Base-by-base conservation (phyloP, 768 basidiomycete species). In the Mycena kentingensis region DNA sequence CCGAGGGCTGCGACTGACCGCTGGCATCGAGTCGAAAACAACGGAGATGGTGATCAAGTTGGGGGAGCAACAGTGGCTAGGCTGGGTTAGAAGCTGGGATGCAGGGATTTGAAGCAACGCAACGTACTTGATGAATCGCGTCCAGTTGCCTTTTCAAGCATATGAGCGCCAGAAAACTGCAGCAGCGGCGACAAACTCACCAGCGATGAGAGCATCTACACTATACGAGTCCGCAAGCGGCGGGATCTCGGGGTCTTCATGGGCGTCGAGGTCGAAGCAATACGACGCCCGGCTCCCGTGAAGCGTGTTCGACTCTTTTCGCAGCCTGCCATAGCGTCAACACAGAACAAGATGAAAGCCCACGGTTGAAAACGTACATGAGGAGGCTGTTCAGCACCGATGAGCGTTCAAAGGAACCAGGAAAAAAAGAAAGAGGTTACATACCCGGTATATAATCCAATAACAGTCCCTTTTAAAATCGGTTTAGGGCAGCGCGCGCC, bases 401-500 rank as follows among this genome's bases (percentile, higher is more conserved):
- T 15, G 32, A 10, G 18, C 25, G 15, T 28, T 34, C 35, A 19
- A 25, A 18, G 28, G 25, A 46, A 10, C 25, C 32, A 25, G 16
- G 15, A 26, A 46, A 26, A 31, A 49, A 3, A 15, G 31, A 6
- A 21, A 49, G 26, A 25, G 16, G 28, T 34, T 21, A 48, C 73
- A 28, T 60, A 87, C 87, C 88, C 88, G 48, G 85, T 80, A 60
- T 85, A 89, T 10, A 84, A 69, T 2, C 87, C 88, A 22, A 89
- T 54, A 3, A 88, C 81, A 54, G 25, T 34, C 26, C 55, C 55
- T 19, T 38, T 36, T 3, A 27, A 37, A 2, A 80, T 44, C 21
- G 61, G 53, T 0, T 58, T 55, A n/a, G 70, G 57, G 8, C 70
- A 62, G 8, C 77, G 67, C 2, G 70, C 77, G n/a, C 79, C 78